Evolutionary conservation across 495 filamentous ascomycete genomes (phyloP).

Genomic region (Neurospora sp.): DNA sequence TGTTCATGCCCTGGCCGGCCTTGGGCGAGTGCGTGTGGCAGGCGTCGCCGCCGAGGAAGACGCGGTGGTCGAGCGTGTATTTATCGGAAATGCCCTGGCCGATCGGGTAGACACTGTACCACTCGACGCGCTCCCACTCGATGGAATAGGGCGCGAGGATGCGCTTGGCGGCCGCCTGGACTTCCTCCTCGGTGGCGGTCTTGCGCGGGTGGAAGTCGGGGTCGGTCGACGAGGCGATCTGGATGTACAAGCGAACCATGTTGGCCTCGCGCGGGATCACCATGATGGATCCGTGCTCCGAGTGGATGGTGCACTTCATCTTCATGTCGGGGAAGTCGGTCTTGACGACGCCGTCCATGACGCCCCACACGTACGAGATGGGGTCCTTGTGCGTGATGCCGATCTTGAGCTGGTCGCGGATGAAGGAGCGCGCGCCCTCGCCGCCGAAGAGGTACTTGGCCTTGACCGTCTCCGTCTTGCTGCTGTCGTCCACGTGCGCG

Average conservation of each 20-base stretch:
- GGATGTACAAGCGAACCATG: conserved; percentile 69
- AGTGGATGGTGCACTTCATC: conserved; percentile 86
- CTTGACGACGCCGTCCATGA: conserved; percentile 65
- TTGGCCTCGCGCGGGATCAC: conserved; percentile 66
- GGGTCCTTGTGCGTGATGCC: conserved; percentile 50
- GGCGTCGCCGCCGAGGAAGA: conserved; percentile 75
- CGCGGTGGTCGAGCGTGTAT: conserved; percentile 55
- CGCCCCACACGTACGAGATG: conserved; percentile 63
- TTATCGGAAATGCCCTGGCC: conserved; percentile 62
- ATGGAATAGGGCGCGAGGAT: conserved; percentile 59
- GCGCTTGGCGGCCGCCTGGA: conserved; percentile 53
- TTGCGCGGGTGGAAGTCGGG: conserved; percentile 50
- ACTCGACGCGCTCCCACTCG: conserved; percentile 60
- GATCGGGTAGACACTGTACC: conserved; percentile 62
- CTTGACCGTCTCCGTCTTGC: conserved; percentile 43
- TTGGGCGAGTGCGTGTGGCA: conserved; percentile 75
- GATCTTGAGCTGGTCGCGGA: conserved; percentile 54
- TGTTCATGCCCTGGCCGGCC: conserved; percentile 81
- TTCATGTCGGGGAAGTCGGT: conserved; percentile 71
- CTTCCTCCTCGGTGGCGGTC: conserved; percentile 55
- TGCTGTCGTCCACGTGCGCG: conserved; percentile 68
- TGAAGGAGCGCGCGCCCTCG: conserved; percentile 49
- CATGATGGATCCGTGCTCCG: conserved; percentile 59
- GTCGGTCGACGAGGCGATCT: conserved; percentile 58
- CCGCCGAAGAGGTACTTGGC: conserved; percentile 53